A percentile compares a stretch with the other conserved stretches of the same genome.
Evolutionary conservation across 2,329 filamentous ascomycete genomes (phyloP).

Genomic region (Aspergillus hortae): DNA sequence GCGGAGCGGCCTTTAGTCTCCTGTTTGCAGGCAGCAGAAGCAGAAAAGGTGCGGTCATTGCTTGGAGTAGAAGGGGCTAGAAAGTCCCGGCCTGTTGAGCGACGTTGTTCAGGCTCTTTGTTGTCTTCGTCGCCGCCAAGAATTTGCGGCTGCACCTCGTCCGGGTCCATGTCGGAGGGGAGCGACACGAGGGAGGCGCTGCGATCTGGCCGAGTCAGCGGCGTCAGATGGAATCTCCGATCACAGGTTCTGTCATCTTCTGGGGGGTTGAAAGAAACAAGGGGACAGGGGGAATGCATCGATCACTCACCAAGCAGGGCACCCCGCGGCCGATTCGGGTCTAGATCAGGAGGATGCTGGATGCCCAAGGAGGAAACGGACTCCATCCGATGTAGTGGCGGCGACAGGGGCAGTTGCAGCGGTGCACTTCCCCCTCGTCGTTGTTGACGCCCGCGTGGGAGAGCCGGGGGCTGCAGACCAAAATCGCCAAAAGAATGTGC

Average conservation of each 20-base stretch:
- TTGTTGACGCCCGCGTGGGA: background rate
- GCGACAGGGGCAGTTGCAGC: constrained; percentile 1
- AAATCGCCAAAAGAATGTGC: too few relatives aligned
- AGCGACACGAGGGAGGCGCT: constrained; percentile 12
- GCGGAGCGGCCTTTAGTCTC: constrained; percentile 9
- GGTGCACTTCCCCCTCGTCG: constrained; percentile 4
- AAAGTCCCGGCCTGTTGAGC: background rate
- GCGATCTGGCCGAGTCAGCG: constrained; percentile 4
- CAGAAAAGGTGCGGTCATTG: constrained; percentile 1
- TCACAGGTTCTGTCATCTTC: too few relatives aligned
- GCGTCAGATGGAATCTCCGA: background rate
- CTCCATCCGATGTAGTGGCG: constrained; percentile 6
- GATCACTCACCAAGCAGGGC: constrained; percentile 14
- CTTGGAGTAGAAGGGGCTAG: background rate
- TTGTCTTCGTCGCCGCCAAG: constrained; percentile 7
- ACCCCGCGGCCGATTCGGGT: constrained; percentile 8
- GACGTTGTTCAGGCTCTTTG: constrained; percentile 7
- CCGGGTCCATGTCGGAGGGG: constrained; percentile 5
- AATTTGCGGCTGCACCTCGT: constrained; percentile 7
- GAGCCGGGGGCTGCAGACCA: too few relatives aligned
- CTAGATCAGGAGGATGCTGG: constrained; percentile 8
- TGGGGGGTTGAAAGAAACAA: background rate
- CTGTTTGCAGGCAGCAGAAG: constrained; percentile 2
- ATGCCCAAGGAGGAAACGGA: constrained; percentile 26
- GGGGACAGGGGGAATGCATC: background rate